Evolutionary conservation across 768 basidiomycete species (phyloP), one percentile per base, ranked within the genome.

Genomic region (Lentinula sp.): DNA sequence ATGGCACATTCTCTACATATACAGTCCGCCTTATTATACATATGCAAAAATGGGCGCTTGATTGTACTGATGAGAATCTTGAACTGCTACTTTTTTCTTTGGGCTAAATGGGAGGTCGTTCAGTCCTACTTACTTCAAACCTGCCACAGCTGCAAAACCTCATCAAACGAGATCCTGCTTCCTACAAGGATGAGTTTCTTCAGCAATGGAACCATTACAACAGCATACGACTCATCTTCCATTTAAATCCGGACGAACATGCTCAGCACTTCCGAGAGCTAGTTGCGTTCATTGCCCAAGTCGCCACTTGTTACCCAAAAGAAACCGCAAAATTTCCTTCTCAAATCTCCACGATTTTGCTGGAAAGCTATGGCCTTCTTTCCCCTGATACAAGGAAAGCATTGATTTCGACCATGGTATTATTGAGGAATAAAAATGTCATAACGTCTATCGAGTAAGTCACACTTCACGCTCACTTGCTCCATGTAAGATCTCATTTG

Each of bases 171-270:
- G 93, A 97, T 71, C 91, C 96, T 3, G 73, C 76, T 8, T 87
- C 84, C 0, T 98, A 99, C 78, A 89, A 85, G 70, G 96, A 98
- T 63, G 97, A 99, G 67, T 99, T 98, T 66, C 70, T 95, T 15
- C 93, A 93, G 65, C 96, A 99, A 80, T 97, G 94, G 89, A 92
- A 91, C 62, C 93, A 96, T 72, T 98, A 95, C 75, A 84, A 90
- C 66, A 90, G 87, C 65, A 87, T 90, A 59, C 84, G 91, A 37
- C 84, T 93, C 67, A 90, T 99, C 64, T 94, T 95, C 68, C 81
- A 82, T 66, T 78, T 88, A 62, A 86, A 86, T 68, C 92, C 95
- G 1, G 85, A 86, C 68, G 94, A 95, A 68, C 90, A 95, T 67
- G 88, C 89, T 0, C 78, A 87, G 37, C 85, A 91, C 65, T 95